Base-by-base conservation (phyloP, 2,329 filamentous ascomycete species). In the Xylaria sp. region DNA sequence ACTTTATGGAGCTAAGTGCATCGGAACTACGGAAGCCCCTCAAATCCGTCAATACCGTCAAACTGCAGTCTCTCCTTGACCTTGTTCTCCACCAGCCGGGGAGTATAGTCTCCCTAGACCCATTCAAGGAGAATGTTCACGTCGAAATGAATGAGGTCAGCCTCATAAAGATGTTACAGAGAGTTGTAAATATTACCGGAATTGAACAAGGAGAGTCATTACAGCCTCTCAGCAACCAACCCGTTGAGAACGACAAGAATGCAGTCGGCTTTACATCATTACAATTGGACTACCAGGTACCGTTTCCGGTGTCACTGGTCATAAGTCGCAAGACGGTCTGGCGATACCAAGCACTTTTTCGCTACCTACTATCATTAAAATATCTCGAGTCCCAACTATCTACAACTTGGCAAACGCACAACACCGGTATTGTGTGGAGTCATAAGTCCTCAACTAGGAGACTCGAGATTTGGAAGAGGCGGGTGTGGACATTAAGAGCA, bases 61-160 rank as follows among this genome's bases (percentile, higher is more conserved):
- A 99, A 80, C 85, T 99, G 50, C 96, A 99, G 79, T 98, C 94
- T 9, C 84, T 99, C 32, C 88, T 99, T n/a, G 96, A 99, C 79
- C 87, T 98, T 30, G 95, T 98, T 0, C 86, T 99, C 58, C 93
- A 96, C n/a, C 96, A 99, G 76, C 94, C 96, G 1, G 96, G 96
- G 50, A 98, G 92, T 75, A 92, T 97, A 56, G 95, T 97, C 14
- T 94, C 94, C 0, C 88, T 97, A 66, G 96, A 99, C 78, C 94
- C 95, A 0, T 99, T 97, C 85, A 99, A 98, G 78, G 96, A 99
- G 81, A 95, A 99, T 77, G 93, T 99, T 79, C 97, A 97, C 80
- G 93, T 99, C 24, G 91, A 94, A 75, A 98, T 98, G 92, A 98
- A 98, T 78, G 94, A 97, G 74, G 90, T 95, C 47, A 93, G 93